Evolutionary conservation across 345 rosid genomes (phyloP).

Genomic region (Ceriops decandra): DNA sequence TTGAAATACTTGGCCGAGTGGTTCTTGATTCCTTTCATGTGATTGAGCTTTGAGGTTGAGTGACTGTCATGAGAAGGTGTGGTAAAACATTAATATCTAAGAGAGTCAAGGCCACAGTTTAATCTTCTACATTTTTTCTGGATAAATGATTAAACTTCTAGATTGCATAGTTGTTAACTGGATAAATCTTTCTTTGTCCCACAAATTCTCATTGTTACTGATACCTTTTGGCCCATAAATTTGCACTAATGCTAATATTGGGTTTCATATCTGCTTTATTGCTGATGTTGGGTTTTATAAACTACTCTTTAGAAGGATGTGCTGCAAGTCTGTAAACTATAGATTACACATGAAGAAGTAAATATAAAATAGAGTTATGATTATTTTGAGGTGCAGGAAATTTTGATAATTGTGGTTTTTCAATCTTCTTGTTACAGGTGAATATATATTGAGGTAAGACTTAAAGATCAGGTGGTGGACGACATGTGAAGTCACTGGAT

Average conservation of each 20-base stretch:
- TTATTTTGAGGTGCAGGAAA: neutral
- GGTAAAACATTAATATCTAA: neutral
- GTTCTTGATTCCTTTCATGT: too few relatives aligned
- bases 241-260: too few relatives aligned
- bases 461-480: constrained; percentile 13
- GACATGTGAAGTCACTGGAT: constrained; percentile 13
- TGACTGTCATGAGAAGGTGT: neutral
- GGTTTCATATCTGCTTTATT: too few relatives aligned
- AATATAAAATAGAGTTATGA: constrained; percentile 4
- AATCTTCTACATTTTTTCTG: too few relatives aligned
- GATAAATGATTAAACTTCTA: too few relatives aligned
- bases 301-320: neutral
- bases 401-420: constrained; percentile 4
- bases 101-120: too few relatives aligned
- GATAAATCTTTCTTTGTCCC: neutral
- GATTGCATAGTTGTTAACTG: too few relatives aligned
- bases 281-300: neutral
- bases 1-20: too few relatives aligned
- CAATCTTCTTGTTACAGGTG: constrained; percentile 31
- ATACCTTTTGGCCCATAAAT: too few relatives aligned
- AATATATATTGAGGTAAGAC: constrained; percentile 11
- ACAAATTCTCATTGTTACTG: neutral
- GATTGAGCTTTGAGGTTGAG: too few relatives aligned
- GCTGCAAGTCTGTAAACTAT: constrained; percentile 1
- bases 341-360: neutral